These are phyloP conservation scores for Perkinsus olseni DNA, from an alignment of 169 alveolate species.

Conservation along the genomic window DNA sequence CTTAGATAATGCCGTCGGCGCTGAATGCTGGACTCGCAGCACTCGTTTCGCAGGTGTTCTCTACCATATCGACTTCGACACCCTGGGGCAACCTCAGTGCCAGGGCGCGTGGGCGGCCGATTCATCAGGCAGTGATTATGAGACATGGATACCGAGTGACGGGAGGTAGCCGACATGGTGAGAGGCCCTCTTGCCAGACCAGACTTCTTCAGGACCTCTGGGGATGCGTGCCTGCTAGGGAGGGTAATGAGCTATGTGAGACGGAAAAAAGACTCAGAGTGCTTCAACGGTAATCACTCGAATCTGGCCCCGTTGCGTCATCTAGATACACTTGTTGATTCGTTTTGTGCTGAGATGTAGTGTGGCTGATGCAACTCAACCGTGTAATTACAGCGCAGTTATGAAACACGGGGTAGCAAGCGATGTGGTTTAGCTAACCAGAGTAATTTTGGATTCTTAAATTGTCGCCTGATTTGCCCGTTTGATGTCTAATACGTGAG, in stretches of 20 bases:
- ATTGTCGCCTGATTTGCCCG: not conserved
- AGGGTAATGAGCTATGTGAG: constrained; percentile 83
- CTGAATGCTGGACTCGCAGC: no score
- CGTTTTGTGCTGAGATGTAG: no score
- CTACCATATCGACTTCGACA: constrained; percentile 84
- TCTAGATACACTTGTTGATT: no score
- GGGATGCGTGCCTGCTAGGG: constrained; percentile 79
- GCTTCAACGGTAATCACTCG: constrained; percentile 85
- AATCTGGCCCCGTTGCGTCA: no score
- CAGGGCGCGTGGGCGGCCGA: constrained; percentile 89
- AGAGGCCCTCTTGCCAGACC: not conserved
- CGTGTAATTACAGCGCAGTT: no score
- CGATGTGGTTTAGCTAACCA: no score
- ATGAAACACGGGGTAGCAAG: no score
- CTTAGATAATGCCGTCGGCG: no score
- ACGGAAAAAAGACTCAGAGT: constrained; percentile 86
- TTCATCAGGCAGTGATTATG: constrained; percentile 86
- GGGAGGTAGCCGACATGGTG: constrained; percentile 11
- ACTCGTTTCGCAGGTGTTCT: constrained; percentile 64
- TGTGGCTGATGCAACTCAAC: no score
- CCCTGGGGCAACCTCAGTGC: constrained; percentile 88
- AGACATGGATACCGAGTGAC: constrained; percentile 72
- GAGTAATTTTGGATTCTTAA: no score
- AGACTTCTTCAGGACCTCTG: constrained; percentile 40
- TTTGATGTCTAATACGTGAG: no score